These are phyloP conservation scores for Rhizophagus prolifer DNA, from an alignment of 192 early-diverging fungal species.

Conservation along the genomic window DNA sequence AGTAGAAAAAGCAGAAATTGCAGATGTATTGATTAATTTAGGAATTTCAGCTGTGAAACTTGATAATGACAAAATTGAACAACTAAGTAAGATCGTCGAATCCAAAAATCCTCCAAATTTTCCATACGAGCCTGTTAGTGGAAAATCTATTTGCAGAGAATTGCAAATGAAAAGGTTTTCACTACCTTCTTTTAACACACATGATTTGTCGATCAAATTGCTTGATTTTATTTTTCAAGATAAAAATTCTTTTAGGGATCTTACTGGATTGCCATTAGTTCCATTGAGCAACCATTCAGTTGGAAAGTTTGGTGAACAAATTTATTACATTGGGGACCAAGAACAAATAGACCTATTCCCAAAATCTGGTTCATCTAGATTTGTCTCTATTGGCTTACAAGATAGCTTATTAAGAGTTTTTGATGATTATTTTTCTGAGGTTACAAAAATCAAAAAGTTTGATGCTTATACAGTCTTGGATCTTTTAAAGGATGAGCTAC, in stretches of 20 bases:
- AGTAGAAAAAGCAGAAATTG: neutral
- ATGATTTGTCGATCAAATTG: neutral
- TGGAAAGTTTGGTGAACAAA: neutral
- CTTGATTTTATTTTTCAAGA: neutral
- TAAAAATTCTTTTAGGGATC: neutral
- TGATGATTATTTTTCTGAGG: neutral
- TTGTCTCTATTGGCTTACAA: neutral
- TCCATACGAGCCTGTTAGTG: neutral
- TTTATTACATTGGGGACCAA: neutral
- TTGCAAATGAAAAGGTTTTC: neutral
- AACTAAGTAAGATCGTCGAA: neutral
- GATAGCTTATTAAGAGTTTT: neutral
- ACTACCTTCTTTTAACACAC: no score
- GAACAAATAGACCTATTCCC: neutral
- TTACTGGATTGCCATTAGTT: neutral
- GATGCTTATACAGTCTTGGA: neutral
- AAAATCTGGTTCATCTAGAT: neutral
- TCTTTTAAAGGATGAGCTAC: neutral
- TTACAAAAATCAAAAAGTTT: neutral
- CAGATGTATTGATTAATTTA: neutral
- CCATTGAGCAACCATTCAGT: neutral
- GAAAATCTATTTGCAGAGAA: neutral
- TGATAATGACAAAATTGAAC: neutral
- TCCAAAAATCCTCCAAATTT: neutral
- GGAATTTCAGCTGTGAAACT: neutral